Percentiles rank a stretch among this genome's conserved stretches.
These are phyloP conservation scores for Gardenia jasminoides DNA, from an alignment of 257 asterid species.

Conservation along the genomic window DNA sequence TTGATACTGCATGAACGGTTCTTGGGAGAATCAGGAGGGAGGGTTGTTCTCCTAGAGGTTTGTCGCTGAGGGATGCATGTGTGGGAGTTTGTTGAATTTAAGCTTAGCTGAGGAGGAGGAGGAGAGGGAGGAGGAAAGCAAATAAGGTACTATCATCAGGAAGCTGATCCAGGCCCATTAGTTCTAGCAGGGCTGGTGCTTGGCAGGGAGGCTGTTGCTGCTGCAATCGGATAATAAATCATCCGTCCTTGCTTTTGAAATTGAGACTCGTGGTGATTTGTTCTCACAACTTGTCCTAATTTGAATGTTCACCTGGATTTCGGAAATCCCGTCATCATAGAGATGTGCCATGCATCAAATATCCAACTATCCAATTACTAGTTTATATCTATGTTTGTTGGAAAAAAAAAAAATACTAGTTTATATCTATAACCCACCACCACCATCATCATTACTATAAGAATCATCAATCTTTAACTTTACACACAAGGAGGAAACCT, in stretches of 20 bases:
- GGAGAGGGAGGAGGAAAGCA: conserved; percentile 42
- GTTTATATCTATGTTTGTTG: no score
- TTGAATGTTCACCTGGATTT: conserved; percentile 58
- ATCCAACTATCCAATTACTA: not conserved
- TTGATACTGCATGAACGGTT: conserved; percentile 10
- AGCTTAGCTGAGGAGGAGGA: conserved; percentile 22
- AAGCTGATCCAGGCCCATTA: conserved; percentile 87
- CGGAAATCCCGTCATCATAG: not conserved
- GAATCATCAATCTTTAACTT: no score
- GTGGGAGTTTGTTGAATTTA: conserved; percentile 25
- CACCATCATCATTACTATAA: conserved; percentile 22
- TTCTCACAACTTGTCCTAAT: conserved; percentile 52
- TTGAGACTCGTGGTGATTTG: conserved; percentile 42
- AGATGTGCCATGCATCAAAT: not conserved
- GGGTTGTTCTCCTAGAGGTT: no score
- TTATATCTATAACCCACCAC: no score
- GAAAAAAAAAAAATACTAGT: no score
- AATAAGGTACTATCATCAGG: conserved; percentile 46
- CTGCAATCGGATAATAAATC: conserved; percentile 44
- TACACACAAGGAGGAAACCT: no score
- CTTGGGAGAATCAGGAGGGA: no score
- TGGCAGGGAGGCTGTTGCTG: conserved; percentile 48
- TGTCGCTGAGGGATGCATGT: no score
- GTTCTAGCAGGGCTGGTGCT: conserved; percentile 88
- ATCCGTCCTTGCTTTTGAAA: conserved; percentile 37